Percentiles rank a stretch among this genome's conserved stretches.
phyloP scores from a whole-genome alignment of 2,329 filamentous ascomycete genomes.

The Chaetothyriales sp. region DNA sequence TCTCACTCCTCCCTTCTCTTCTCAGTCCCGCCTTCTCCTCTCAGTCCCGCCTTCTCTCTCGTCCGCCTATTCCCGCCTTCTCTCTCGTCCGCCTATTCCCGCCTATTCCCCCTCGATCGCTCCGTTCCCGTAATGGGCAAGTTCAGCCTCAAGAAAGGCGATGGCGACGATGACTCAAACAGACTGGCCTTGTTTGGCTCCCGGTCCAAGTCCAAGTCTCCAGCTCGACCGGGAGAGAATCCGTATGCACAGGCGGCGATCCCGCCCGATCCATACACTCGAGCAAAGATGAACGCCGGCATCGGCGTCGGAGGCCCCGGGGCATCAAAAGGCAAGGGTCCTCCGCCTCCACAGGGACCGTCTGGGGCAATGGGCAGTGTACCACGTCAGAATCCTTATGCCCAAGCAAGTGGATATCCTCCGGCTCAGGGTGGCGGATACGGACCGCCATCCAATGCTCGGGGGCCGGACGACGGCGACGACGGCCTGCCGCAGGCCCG shows the following conservation, averaged over 20 bases:
- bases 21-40: background rate
- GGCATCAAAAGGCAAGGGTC: slow-evolving; percentile 3
- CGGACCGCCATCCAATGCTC: slow-evolving; percentile 10
- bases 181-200: slow-evolving; percentile 47
- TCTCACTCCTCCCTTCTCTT: background rate
- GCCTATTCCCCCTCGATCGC: too few relatives aligned
- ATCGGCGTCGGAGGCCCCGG: slow-evolving; percentile 18
- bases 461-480: slow-evolving; percentile 19
- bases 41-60: background rate
- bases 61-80: background rate
- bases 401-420: slow-evolving; percentile 1
- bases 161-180: slow-evolving; percentile 37
- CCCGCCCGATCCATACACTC: slow-evolving; percentile 41
- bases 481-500: slow-evolving; percentile 19
- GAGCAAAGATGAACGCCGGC: slow-evolving; percentile 32
- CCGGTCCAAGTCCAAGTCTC: slow-evolving; percentile 41
- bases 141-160: slow-evolving; percentile 40
- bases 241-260: slow-evolving; percentile 43
- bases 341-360: slow-evolving; percentile 12
- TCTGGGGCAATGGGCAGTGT: slow-evolving; percentile 13
- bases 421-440: background rate
- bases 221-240: slow-evolving; percentile 36
- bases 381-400: background rate
- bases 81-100: too few relatives aligned
- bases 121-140: slow-evolving; percentile 24